Percentiles rank a stretch among this genome's conserved stretches.
These are phyloP conservation scores for Stagonosporopsis cucurbitacearum DNA, from an alignment of 2,329 filamentous ascomycete genomes.

Conservation along the genomic window DNA sequence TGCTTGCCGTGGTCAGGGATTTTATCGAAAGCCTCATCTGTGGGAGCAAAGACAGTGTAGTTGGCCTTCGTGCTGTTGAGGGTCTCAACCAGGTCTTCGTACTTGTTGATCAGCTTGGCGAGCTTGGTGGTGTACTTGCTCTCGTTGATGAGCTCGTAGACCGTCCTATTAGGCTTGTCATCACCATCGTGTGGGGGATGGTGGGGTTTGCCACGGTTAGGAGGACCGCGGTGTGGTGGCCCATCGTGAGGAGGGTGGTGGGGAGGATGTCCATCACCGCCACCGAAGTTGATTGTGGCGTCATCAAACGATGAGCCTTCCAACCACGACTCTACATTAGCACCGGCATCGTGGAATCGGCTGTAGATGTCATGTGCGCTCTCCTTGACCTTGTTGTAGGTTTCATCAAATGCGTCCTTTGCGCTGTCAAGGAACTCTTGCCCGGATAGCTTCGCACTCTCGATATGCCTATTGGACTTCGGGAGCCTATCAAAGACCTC, in stretches of 20 bases:
- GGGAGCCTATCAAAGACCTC: slow-evolving; percentile 52
- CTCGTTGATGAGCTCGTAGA: slow-evolving; percentile 79
- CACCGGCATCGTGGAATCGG: slow-evolving; percentile 53
- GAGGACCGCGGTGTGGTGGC: slow-evolving; percentile 22
- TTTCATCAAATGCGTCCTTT: slow-evolving; percentile 53
- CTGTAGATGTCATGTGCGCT: slow-evolving; percentile 47
- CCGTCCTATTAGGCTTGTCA: slow-evolving; percentile 68
- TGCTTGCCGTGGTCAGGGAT: slow-evolving; percentile 63
- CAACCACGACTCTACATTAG: slow-evolving; percentile 58
- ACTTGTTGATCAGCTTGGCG: slow-evolving; percentile 74
- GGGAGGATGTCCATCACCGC: slow-evolving; percentile 42
- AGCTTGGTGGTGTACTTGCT: slow-evolving; percentile 81
- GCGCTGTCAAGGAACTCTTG: slow-evolving; percentile 29
- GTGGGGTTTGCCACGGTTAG: slow-evolving; percentile 43
- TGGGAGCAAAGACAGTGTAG: slow-evolving; percentile 82
- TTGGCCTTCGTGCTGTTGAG: slow-evolving; percentile 78
- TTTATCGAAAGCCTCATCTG: slow-evolving; percentile 76
- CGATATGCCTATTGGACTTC: slow-evolving; percentile 31
- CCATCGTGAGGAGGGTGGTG: slow-evolving; percentile 26
- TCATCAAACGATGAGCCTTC: slow-evolving; percentile 45
- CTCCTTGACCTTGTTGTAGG: slow-evolving; percentile 51
- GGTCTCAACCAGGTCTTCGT: slow-evolving; percentile 71
- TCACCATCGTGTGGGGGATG: slow-evolving; percentile 48
- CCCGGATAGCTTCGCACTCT: slow-evolving; percentile 13
- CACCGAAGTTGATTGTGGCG: slow-evolving; percentile 45